Conservation (phyloP, 495 filamentous ascomycete species). For the Xylona heveae region DNA sequence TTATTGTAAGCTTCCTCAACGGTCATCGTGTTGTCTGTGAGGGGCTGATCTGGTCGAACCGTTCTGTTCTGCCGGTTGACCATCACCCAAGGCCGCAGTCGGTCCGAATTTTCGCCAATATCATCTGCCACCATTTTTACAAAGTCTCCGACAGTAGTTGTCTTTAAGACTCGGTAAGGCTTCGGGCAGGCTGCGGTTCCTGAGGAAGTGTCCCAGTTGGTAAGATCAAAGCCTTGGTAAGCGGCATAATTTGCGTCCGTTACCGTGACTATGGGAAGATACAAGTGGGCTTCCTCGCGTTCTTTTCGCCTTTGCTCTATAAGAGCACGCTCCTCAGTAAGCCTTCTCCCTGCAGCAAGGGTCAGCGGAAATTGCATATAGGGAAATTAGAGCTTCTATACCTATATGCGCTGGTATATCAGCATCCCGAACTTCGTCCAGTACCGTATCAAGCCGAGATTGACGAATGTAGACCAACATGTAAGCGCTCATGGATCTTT, state of each 20-base stretch:
- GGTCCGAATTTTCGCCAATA: constrained; percentile 33
- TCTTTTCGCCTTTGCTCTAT: constrained; percentile 60
- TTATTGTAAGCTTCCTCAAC: constrained; percentile 60
- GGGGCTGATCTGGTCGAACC: constrained; percentile 66
- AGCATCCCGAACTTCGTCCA: constrained; percentile 47
- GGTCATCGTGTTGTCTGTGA: constrained; percentile 54
- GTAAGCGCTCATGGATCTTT: constrained; percentile 68
- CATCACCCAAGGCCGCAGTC: constrained; percentile 81
- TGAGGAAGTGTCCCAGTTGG: constrained; percentile 40
- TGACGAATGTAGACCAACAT: constrained; percentile 98
- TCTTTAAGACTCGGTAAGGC: constrained; percentile 44
- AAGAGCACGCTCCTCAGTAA: constrained; percentile 63
- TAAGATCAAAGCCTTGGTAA: constrained; percentile 73
- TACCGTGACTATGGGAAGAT: constrained; percentile 61
- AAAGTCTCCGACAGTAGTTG: constrained; percentile 55
- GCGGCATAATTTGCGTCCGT: constrained; percentile 56
- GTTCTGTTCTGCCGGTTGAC: constrained; percentile 98
- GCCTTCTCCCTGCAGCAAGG: constrained; percentile 29
- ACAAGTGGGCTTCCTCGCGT: constrained; percentile 81
- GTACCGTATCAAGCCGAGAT: constrained; percentile 54
- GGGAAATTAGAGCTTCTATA: constrained; percentile 15
- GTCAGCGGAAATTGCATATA: constrained; percentile 13
- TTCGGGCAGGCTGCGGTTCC: constrained; percentile 34
- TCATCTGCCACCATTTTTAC: constrained; percentile 45
- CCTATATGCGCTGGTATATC: constrained; percentile 73